Conservation (phyloP, 2,329 filamentous ascomycete genomes). For the Diaporthe batatas region DNA sequence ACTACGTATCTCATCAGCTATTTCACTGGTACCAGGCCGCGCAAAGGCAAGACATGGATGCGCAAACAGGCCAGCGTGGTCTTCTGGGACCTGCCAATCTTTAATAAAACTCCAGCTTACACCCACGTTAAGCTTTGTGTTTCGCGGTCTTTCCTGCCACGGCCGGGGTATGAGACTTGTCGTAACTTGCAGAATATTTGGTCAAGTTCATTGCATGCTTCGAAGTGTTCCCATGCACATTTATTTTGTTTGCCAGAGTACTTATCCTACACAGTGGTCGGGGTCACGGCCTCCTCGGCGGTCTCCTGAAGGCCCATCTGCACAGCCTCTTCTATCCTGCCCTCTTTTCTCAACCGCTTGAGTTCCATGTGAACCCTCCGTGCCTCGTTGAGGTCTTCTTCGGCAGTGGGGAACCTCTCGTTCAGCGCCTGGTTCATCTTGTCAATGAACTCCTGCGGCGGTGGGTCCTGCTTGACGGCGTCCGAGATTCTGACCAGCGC, state of each 20-base stretch:
- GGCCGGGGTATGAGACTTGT: neutral
- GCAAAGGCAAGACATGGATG: neutral
- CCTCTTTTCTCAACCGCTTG: constrained; percentile 63
- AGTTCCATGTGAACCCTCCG: constrained; percentile 65
- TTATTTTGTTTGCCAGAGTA: constrained; percentile 11
- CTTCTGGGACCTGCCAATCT: neutral
- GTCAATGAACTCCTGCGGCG: constrained; percentile 62
- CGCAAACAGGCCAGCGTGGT: neutral
- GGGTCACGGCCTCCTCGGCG: constrained; percentile 8
- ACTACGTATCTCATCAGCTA: neutral
- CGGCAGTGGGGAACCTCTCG: constrained; percentile 62
- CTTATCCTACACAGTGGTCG: constrained; percentile 17
- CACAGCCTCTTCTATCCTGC: constrained; percentile 54
- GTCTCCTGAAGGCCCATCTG: constrained; percentile 45
- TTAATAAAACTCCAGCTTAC: neutral
- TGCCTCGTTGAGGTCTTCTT: constrained; percentile 61
- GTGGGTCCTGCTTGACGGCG: constrained; percentile 83
- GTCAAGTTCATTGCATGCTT: neutral
- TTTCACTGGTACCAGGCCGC: neutral
- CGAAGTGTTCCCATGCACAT: neutral
- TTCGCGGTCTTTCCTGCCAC: neutral
- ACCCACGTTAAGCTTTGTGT: neutral
- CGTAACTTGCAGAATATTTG: no score
- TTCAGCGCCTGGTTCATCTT: constrained; percentile 58
- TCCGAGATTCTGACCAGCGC: constrained; percentile 89